Base-by-base conservation (phyloP, 2,329 filamentous ascomycete species). In the Colletotrichum gigasporum region DNA sequence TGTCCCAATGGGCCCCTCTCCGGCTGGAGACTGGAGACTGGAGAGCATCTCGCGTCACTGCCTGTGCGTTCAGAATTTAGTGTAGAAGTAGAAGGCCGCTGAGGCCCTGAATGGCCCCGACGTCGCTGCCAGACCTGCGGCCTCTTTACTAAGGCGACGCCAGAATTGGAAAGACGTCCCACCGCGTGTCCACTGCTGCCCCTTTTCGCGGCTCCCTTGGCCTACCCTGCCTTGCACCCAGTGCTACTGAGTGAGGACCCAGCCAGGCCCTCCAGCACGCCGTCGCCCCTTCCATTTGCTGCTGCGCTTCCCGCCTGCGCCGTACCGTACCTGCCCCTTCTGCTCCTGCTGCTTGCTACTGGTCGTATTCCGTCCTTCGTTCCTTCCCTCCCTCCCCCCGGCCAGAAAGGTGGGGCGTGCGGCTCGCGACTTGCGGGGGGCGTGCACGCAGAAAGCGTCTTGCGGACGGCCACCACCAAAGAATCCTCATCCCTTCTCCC, bases 401-500 rank as follows among this genome's bases (percentile, higher is more conserved):
- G 28, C 60, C 24, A 16, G 18, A 22, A 35, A 24, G 24, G 47
- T 51, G 47, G 47, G 60, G 54, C 37, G 60, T 60, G 55, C 48
- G 56, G 56, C 61, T 50, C 57, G 39, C 32, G 24, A 32, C 57
- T 8, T 37, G 16, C 22, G 24, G 48, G 41, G 57, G 62, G 62
- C 22, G 62, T 62, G 57, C 7, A 37, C 22, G 9, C 42, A 65
- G 34, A 28, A 42, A 28, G 28, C 16, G 42, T 48, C 32, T 53
- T 48, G 35, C 44, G 24, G 54, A 55, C 42, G 35, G 48, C 24
- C 52, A 50, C 61, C 56, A 48, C 35, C 20, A 61, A 41, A 42
- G 48, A 54, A 64, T 61, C 57, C 50, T 61, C 56, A 65, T 65
- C 62, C 62, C 56, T 61, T 64, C 56, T 55, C 48, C 50, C 48